Evolutionary conservation across 2,329 filamentous ascomycete genomes (phyloP).

Genomic region (Mollisia scopiformis): DNA sequence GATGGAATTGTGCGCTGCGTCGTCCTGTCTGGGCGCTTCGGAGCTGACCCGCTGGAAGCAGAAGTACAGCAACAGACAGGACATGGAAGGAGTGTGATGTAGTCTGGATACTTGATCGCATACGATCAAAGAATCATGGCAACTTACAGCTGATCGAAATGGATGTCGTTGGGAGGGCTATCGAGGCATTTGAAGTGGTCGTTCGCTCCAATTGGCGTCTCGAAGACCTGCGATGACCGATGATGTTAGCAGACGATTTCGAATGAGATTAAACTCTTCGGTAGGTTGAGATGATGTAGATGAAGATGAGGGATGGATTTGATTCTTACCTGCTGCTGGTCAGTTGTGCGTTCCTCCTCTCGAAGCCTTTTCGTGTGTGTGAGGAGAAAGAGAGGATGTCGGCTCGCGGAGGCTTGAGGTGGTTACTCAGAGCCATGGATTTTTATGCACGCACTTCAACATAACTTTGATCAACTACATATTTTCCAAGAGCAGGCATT

Average conservation of each 20-base stretch:
- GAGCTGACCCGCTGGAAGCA: conserved; percentile 24
- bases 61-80: conserved; percentile 19
- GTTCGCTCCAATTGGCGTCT: conserved; percentile 32
- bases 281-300: conserved; percentile 16
- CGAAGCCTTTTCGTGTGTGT: conserved; percentile 23
- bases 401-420: conserved; percentile 17
- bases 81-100: conserved; percentile 16
- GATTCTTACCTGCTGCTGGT: conserved; percentile 28
- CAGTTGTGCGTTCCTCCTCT: conserved; percentile 23
- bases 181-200: conserved; percentile 37
- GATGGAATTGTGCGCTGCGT: conserved; percentile 33
- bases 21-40: conserved; percentile 28
- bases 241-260: conserved; percentile 25
- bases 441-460: conserved; percentile 28
- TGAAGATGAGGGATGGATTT: conserved; percentile 16
- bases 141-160: conserved; percentile 37
- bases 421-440: conserved; percentile 26
- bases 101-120: conserved; percentile 36
- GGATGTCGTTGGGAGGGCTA: conserved; percentile 36
- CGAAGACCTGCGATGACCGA: conserved; percentile 28
- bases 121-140: conserved; percentile 27
- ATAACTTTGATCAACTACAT: conserved; percentile 27
- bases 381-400: conserved; percentile 27
- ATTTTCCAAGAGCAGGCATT: conserved; percentile 18
- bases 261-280: conserved; percentile 13